phyloP scores from a whole-genome alignment of 441 rosid genomes.

The Rhodomyrtus psidioides region DNA sequence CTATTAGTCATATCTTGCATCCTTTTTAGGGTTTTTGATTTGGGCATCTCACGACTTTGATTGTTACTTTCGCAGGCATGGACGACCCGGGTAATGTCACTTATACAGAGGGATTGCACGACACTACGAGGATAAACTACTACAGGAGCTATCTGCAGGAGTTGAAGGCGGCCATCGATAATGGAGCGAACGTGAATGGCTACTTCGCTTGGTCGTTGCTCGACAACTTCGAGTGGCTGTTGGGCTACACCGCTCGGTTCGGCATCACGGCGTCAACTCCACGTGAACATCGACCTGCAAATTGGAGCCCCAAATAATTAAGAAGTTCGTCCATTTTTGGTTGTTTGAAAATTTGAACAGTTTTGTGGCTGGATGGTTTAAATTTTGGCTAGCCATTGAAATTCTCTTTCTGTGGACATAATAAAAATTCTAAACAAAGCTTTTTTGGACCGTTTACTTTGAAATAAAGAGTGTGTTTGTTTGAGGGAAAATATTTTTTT shows the following conservation, averaged over 20 bases:
- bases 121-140: neutral
- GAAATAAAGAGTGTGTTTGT: too few relatives aligned
- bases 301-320: neutral
- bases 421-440: neutral
- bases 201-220: constrained; percentile 6
- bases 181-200: constrained; percentile 5
- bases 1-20: neutral
- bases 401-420: neutral
- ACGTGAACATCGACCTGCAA: too few relatives aligned
- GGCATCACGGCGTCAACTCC: too few relatives aligned
- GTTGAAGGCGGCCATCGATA: neutral
- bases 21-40: neutral
- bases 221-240: constrained; percentile 12
- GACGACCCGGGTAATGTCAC: constrained; percentile 2
- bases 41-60: neutral
- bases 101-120: neutral
- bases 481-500: too few relatives aligned
- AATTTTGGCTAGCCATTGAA: neutral
- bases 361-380: neutral
- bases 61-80: neutral
- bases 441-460: too few relatives aligned
- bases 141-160: constrained; percentile 2
- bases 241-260: constrained; percentile 10
- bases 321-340: neutral
- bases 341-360: neutral